A percentile compares a stretch with the other conserved stretches of the same genome.
Evolutionary conservation across 2,329 filamentous ascomycete genomes (phyloP).

Genomic region (Mariannaea sp.): DNA sequence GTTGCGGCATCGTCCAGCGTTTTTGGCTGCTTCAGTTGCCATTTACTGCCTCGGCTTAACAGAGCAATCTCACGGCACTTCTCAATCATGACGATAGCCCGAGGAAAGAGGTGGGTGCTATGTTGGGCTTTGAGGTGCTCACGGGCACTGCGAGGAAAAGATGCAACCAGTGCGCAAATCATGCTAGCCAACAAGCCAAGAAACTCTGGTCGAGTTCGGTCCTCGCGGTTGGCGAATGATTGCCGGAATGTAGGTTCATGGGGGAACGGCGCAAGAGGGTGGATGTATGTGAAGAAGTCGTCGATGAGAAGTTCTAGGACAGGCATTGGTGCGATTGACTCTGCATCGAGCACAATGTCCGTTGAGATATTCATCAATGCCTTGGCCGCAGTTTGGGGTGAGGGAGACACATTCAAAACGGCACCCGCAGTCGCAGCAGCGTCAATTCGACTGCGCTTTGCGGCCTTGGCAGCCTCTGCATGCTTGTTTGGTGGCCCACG

Average conservation of each 20-base stretch:
- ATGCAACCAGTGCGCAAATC: slow-evolving; percentile 74
- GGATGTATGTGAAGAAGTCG: slow-evolving; percentile 83
- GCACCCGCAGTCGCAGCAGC: slow-evolving; percentile 14
- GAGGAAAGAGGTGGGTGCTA: slow-evolving; percentile 68
- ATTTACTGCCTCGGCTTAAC: slow-evolving; percentile 64
- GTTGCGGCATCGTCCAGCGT: slow-evolving; percentile 65
- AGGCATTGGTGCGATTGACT: slow-evolving; percentile 72
- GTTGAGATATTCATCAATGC: slow-evolving; percentile 53
- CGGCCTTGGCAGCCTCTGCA: slow-evolving; percentile 59
- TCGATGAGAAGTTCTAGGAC: slow-evolving; percentile 73
- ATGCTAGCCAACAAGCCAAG: slow-evolving; percentile 74
- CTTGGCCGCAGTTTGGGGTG: slow-evolving; percentile 54
- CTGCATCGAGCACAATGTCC: slow-evolving; percentile 59
- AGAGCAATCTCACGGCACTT: slow-evolving; percentile 73
- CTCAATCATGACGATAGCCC: slow-evolving; percentile 70
- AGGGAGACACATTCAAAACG: slow-evolving; percentile 43
- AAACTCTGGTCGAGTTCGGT: slow-evolving; percentile 69
- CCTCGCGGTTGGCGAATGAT: slow-evolving; percentile 69
- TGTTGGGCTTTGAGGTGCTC: slow-evolving; percentile 70
- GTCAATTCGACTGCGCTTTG: slow-evolving; percentile 53
- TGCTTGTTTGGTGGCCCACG: slow-evolving; percentile 65
- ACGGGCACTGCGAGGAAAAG: slow-evolving; percentile 73
- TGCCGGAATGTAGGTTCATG: slow-evolving; percentile 78
- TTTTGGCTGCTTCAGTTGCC: slow-evolving; percentile 53
- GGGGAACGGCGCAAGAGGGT: slow-evolving; percentile 76